These are phyloP conservation scores for Jacaranda copaia DNA, from an alignment of 257 asterid species.

Conservation along the genomic window DNA sequence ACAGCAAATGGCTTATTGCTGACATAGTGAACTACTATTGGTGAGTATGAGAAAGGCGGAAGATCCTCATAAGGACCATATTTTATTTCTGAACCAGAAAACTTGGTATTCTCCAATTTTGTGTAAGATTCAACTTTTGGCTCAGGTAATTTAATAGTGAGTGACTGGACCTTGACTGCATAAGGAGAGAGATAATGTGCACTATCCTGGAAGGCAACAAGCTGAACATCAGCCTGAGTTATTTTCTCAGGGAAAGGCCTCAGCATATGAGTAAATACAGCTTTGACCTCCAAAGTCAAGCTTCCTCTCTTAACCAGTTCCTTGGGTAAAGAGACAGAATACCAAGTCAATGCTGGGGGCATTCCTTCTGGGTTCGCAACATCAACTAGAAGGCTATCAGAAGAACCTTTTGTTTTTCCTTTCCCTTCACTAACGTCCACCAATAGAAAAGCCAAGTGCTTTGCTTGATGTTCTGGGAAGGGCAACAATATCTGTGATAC, in stretches of 20 bases:
- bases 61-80: constrained; percentile 89
- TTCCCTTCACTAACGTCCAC: constrained; percentile 66
- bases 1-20: constrained; percentile 80
- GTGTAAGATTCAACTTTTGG: constrained; percentile 91
- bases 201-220: constrained; percentile 81
- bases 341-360: constrained; percentile 78
- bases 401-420: constrained; percentile 68
- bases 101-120: constrained; percentile 80
- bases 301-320: constrained; percentile 76
- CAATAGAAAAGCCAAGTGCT: constrained; percentile 66
- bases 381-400: constrained; percentile 58
- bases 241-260: constrained; percentile 92
- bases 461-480: constrained; percentile 70
- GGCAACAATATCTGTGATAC: constrained; percentile 71
- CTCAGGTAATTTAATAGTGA: constrained; percentile 78
- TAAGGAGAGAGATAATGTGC: constrained; percentile 90
- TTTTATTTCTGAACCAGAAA: constrained; percentile 90
- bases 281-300: constrained; percentile 78
- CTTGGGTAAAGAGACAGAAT: constrained; percentile 75
- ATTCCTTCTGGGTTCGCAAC: constrained; percentile 61
- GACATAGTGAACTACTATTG: constrained; percentile 74
- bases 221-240: constrained; percentile 91
- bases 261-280: constrained; percentile 67
- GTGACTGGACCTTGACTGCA: constrained; percentile 76
- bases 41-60: constrained; percentile 72